Evolutionary conservation across 2,329 filamentous ascomycete genomes (phyloP).

Genomic region (Xylaria hypoxylon): DNA sequence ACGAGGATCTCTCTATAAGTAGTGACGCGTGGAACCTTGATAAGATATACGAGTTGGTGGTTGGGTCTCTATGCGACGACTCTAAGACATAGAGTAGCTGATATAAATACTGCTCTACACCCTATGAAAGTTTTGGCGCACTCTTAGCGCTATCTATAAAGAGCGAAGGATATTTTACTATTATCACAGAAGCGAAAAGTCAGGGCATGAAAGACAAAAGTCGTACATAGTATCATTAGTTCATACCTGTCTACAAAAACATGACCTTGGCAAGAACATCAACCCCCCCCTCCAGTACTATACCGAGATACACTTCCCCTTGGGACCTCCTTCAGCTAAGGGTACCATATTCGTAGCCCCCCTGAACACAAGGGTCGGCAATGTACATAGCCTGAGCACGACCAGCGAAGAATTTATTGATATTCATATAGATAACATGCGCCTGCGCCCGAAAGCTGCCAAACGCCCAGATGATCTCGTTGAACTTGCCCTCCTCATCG

Average conservation of each 20-base stretch:
- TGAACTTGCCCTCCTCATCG: background rate
- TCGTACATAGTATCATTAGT: background rate
- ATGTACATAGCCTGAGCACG: slow-evolving; percentile 13
- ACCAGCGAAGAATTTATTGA: background rate
- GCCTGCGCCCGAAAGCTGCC: slow-evolving; percentile 30
- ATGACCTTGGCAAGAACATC: background rate
- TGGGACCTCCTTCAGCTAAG: background rate
- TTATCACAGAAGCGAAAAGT: too few species aligned
- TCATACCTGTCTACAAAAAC: background rate
- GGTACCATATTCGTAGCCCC: background rate
- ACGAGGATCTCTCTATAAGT: too few species aligned
- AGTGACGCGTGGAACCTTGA: too few species aligned
- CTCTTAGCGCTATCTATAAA: too few species aligned
- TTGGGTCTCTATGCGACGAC: too few species aligned
- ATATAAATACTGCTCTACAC: too few species aligned
- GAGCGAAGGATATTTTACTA: too few species aligned
- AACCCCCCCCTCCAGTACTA: too few species aligned
- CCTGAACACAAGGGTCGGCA: slow-evolving; percentile 19
- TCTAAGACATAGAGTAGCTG: too few species aligned
- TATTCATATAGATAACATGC: background rate
- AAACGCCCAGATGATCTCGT: slow-evolving; percentile 30
- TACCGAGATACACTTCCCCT: background rate
- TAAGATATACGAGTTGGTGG: too few species aligned
- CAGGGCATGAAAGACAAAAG: background rate
- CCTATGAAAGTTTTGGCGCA: too few species aligned